Evolutionary conservation across 495 filamentous ascomycete species (phyloP).

Genomic region (Neurospora sp.): DNA sequence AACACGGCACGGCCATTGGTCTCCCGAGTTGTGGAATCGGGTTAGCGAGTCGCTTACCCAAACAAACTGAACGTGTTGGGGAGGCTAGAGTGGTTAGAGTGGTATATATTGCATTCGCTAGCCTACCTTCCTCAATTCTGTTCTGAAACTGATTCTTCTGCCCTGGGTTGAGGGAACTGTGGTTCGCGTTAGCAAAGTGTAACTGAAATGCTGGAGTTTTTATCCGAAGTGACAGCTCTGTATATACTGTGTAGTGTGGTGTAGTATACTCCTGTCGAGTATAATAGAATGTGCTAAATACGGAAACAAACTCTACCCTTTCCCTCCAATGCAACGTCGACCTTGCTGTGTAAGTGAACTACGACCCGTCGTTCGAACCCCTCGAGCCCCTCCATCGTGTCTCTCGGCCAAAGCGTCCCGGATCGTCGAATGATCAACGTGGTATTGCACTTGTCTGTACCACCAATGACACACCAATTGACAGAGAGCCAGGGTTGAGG

Average conservation of each 20-base stretch:
- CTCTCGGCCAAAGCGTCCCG: neutral
- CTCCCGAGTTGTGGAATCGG: neutral
- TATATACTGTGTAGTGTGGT: too few relatives aligned
- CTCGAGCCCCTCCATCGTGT: neutral
- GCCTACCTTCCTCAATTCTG: neutral
- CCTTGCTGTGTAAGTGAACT: too few relatives aligned
- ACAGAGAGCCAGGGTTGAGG: neutral
- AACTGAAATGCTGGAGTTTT: neutral
- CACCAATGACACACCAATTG: neutral
- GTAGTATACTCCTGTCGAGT: too few relatives aligned
- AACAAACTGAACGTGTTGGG: too few relatives aligned
- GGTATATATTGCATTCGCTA: neutral
- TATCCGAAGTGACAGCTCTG: neutral
- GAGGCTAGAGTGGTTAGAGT: neutral
- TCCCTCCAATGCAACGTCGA: neutral
- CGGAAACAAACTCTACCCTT: neutral
- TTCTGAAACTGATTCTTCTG: too few relatives aligned
- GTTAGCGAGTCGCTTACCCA: neutral
- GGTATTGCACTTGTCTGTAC: neutral
- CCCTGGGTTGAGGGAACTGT: too few relatives aligned
- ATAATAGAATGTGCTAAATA: neutral
- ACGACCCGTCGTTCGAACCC: neutral
- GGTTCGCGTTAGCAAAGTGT: too few relatives aligned
- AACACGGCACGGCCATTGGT: neutral
- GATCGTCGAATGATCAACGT: neutral